A percentile compares a stretch with the other conserved stretches of the same genome.
These are phyloP conservation scores for Eremochloa ophiuroides DNA, from an alignment of 176 grass and related monocot genomes.

Conservation along the genomic window DNA sequence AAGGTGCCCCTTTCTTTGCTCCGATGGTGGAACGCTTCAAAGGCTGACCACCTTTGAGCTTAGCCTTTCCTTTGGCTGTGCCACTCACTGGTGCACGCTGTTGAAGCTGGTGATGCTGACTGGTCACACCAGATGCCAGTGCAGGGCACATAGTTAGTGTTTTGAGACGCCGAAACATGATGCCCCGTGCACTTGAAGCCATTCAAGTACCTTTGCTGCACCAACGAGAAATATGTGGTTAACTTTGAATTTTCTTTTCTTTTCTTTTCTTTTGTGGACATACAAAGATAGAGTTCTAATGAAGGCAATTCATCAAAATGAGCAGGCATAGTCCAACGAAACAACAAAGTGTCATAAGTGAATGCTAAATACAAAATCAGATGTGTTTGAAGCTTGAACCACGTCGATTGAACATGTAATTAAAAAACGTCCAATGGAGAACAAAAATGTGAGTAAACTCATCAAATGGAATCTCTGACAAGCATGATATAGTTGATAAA, in stretches of 20 bases:
- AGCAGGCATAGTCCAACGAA: neutral
- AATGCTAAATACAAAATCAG: neutral
- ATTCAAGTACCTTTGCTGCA: conserved; percentile 1
- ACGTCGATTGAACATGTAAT: neutral
- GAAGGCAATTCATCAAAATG: neutral
- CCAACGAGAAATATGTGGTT: neutral
- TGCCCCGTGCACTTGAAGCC: conserved; percentile 10
- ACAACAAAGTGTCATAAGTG: neutral
- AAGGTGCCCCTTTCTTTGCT: conserved; percentile 39
- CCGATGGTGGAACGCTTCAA: conserved; percentile 51
- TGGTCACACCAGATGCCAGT: too few relatives aligned
- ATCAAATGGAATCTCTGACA: neutral
- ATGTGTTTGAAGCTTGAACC: neutral
- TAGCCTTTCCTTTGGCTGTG: too few relatives aligned
- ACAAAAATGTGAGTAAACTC: neutral
- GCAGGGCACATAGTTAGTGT: too few relatives aligned
- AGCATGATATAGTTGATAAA: neutral
- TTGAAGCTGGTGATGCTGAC: too few relatives aligned
- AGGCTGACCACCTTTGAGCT: conserved; percentile 49
- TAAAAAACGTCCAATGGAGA: neutral
- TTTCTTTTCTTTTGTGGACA: neutral
- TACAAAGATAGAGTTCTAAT: neutral
- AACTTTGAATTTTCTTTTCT: neutral
- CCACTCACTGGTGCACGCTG: too few relatives aligned
- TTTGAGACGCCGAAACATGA: too few relatives aligned